Percentiles rank a stretch among this genome's conserved stretches.
These are phyloP conservation scores for Colletotrichum costaricense DNA, from an alignment of 2,329 filamentous ascomycete species.

Conservation along the genomic window DNA sequence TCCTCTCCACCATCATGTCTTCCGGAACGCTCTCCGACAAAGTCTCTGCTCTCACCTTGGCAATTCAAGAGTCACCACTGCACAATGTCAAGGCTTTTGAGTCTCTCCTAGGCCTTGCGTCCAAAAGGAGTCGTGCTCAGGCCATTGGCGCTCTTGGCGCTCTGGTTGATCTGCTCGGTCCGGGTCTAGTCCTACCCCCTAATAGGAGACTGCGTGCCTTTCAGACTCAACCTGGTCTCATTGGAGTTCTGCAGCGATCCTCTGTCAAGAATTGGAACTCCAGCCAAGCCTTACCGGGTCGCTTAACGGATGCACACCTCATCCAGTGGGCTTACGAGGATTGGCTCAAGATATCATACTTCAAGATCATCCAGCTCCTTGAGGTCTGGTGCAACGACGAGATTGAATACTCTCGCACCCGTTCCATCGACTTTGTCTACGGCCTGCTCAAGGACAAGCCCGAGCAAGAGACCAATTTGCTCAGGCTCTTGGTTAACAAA, in stretches of 20 bases:
- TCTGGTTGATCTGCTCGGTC: conserved; percentile 92
- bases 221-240: conserved; percentile 79
- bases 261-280: conserved; percentile 70
- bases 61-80: conserved; percentile 94
- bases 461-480: conserved; percentile 94
- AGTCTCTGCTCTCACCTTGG: conserved; percentile 92
- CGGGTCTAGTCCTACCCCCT: conserved; percentile 84
- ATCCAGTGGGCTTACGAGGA: conserved; percentile 94
- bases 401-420: conserved; percentile 90
- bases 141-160: conserved; percentile 93
- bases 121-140: conserved; percentile 92
- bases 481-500: conserved; percentile 94
- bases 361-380: conserved; percentile 90
- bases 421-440: conserved; percentile 90
- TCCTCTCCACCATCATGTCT: conserved; percentile 96
- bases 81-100: conserved; percentile 94
- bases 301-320: conserved; percentile 80
- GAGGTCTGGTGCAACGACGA: conserved; percentile 96
- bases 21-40: conserved; percentile 97
- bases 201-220: conserved; percentile 87
- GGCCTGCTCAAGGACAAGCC: conserved; percentile 94
- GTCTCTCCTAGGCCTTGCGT: conserved; percentile 82
- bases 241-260: conserved; percentile 75
- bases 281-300: conserved; percentile 78
- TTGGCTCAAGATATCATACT: conserved; percentile 94